Evolutionary conservation across 768 basidiomycete genomes (phyloP), one percentile per base, ranked within the genome.

Genomic region (Chiua virens): DNA sequence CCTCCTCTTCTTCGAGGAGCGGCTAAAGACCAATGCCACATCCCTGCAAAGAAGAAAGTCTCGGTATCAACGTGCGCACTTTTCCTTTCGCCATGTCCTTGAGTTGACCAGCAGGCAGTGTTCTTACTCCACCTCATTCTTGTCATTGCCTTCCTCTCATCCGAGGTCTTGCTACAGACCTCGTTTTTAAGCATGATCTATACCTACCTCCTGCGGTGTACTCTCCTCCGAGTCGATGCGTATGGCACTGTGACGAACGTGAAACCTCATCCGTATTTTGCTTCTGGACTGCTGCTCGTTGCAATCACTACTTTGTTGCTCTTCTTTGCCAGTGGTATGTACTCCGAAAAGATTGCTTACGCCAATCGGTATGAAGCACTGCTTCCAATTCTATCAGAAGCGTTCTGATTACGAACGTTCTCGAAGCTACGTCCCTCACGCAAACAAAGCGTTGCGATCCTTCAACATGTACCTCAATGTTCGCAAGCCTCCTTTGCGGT

Each of bases 381-480:
- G 36, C 30, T 47, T 34, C 54, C 42, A 32, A 34, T 50, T 17
- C 40, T 50, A 48, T 59, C 50, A 50, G 34, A 43, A 45, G 30
- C 23, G 21, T 50, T 35, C 62, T 64, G 45, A 57, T 51, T 46
- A 49, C 42, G 40, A 40, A 47, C 49, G 17, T 50, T 54, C 47
- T 51, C 37, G 23, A 66, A 98, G 96, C 73, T 99, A 98, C 64
- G 91, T 98, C 23, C 93, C 93, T 2, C 95, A 98, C 59, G 92
- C 95, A 8, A 99, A 98, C 69, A 82, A 86, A 41, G 85, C 94
- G 0, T 77, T 99, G 14, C 83, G 96, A 17, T 89, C 87, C 18
- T 87, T 98, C 69, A 99, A 99, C 69, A 95, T 99, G 86, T 91
- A 92, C 63, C 79, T 99, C 59, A 99, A 99, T 73, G 89, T 96